Conservation (phyloP, 768 basidiomycete species). For the Termitomyces sp. region DNA sequence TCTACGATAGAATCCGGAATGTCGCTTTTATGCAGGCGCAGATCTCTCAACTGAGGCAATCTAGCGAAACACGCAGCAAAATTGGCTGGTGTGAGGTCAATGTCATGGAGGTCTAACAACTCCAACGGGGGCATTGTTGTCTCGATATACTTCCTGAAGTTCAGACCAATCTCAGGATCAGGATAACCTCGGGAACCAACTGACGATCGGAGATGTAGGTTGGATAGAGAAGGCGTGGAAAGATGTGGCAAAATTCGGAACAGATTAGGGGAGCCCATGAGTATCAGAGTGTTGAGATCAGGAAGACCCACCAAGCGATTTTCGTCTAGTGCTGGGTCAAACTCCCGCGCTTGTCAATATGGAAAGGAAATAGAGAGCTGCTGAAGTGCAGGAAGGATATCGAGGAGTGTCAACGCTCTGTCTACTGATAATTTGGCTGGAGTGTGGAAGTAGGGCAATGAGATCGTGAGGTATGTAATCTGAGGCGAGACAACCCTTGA, state of each 20-base stretch:
- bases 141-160: constrained; percentile 16
- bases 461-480: constrained; percentile 31
- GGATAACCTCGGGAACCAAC: constrained; percentile 27
- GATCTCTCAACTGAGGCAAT: constrained; percentile 39
- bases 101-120: constrained; percentile 21
- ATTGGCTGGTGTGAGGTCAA: constrained; percentile 20
- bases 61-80: constrained; percentile 21
- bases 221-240: constrained; percentile 29
- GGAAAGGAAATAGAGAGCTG: constrained; percentile 36
- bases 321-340: constrained; percentile 16
- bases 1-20: constrained; percentile 44
- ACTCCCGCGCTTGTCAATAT: constrained; percentile 23
- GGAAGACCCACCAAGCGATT: constrained; percentile 18
- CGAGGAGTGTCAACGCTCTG: constrained; percentile 28
- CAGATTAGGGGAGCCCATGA: constrained; percentile 25
- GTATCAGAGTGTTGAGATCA: constrained; percentile 22
- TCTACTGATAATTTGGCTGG: constrained; percentile 22
- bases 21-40: constrained; percentile 57
- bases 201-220: constrained; percentile 39
- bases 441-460: constrained; percentile 20
- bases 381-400: constrained; percentile 36
- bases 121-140: constrained; percentile 27
- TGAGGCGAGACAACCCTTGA: constrained; percentile 27
- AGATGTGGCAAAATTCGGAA: constrained; percentile 28
- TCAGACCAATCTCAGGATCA: constrained; percentile 27